Evolutionary conservation across 1,284 basidiomycete species (phyloP).

Genomic region (Coniferiporia weirii): DNA sequence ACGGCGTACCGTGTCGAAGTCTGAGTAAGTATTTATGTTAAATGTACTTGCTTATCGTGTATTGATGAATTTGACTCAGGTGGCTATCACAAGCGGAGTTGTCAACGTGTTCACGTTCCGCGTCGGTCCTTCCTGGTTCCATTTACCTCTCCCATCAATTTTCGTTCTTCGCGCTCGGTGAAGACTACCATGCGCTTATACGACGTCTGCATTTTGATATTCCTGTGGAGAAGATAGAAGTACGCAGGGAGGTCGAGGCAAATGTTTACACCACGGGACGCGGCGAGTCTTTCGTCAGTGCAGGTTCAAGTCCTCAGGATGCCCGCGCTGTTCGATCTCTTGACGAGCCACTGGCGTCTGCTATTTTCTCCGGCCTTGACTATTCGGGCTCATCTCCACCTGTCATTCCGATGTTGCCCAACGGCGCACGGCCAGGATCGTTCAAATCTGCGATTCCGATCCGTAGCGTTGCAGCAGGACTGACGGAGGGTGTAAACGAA

Average conservation of each 20-base stretch:
- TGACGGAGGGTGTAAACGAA: conserved; percentile 57
- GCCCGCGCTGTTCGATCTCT: conserved; percentile 45
- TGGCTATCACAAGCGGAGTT: conserved; percentile 76
- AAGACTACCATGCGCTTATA: conserved; percentile 76
- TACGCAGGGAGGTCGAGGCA: conserved; percentile 66
- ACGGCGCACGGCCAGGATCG: conserved; percentile 47
- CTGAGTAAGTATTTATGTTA: conserved; percentile 25
- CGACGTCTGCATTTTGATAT: conserved; percentile 63
- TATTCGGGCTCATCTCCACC: conserved; percentile 40
- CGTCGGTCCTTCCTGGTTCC: conserved; percentile 57
- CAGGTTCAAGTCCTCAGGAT: conserved; percentile 37
- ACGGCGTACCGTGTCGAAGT: conserved; percentile 20
- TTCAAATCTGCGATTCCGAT: conserved; percentile 55
- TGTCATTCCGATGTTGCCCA: conserved; percentile 74
- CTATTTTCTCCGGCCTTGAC: conserved; percentile 62
- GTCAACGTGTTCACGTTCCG: conserved; percentile 59
- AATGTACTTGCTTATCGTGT: conserved; percentile 8
- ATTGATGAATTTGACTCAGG: conserved; percentile 30
- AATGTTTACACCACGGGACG: conserved; percentile 40
- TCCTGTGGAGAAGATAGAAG: conserved; percentile 55
- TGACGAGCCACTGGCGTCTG: conserved; percentile 72
- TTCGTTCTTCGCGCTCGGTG: conserved; percentile 67
- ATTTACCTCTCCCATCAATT: conserved; percentile 82
- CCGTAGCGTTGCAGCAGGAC: conserved; percentile 38
- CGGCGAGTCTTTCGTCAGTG: conserved; percentile 50